Conservation (phyloP, 345 rosid genomes). For the Populus euphratica region DNA sequence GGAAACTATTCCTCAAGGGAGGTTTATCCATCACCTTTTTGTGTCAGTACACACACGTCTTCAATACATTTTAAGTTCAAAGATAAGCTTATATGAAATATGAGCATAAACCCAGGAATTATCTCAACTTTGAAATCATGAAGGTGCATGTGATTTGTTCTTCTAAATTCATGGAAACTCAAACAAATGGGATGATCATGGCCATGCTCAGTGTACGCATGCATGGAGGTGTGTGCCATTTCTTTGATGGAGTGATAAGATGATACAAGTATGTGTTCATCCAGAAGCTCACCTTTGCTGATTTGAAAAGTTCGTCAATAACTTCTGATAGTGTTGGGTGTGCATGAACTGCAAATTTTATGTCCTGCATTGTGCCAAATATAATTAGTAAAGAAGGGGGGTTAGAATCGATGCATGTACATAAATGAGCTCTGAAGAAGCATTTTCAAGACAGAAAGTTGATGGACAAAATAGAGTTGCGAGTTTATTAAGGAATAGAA, state of each 20-base stretch:
- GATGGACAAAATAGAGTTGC: not conserved
- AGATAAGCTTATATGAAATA: not conserved
- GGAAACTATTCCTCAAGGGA: not conserved
- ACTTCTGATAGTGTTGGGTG: constrained; percentile 99
- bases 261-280: not conserved
- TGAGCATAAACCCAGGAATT: not conserved
- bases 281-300: constrained; percentile 73
- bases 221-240: not conserved
- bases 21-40: not conserved
- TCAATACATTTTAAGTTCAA: no score
- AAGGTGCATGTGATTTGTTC: not conserved
- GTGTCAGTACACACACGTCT: not conserved
- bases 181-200: not conserved
- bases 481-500: not conserved
- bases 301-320: constrained; percentile 89
- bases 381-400: not conserved
- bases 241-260: not conserved
- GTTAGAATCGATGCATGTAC: not conserved
- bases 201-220: not conserved
- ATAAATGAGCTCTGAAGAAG: not conserved
- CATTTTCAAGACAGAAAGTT: no score
- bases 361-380: constrained; percentile 51
- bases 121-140: not conserved
- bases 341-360: constrained; percentile 91
- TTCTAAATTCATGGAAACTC: not conserved